phyloP scores from a whole-genome alignment of 148 eudicot genomes.

The Diospyros kaki region DNA sequence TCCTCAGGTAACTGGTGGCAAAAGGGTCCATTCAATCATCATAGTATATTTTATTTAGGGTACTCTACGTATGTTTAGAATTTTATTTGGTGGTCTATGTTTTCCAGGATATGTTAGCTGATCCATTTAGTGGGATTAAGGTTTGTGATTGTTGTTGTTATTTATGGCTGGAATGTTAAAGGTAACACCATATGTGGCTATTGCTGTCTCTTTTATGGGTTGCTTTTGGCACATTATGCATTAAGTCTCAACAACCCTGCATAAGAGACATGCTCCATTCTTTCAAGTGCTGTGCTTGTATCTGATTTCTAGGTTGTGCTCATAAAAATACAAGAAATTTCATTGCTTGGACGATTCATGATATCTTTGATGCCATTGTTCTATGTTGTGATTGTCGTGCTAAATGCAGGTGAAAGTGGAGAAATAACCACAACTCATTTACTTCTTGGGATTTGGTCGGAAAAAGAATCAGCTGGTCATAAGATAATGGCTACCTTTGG shows the following conservation, averaged over 20 bases:
- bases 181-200: background rate
- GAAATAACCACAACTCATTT: constrained; percentile 69
- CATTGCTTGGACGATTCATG: background rate
- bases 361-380: background rate
- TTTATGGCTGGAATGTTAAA: background rate
- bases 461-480: constrained; percentile 71
- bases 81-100: no score
- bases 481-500: constrained; percentile 62
- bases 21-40: background rate
- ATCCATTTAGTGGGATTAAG: no score
- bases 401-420: constrained; percentile 65
- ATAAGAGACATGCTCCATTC: background rate
- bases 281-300: background rate
- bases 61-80: background rate
- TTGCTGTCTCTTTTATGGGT: background rate
- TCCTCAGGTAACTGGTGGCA: background rate
- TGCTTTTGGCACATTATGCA: background rate
- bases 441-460: constrained; percentile 79
- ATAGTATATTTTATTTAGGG: background rate
- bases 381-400: background rate
- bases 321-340: background rate
- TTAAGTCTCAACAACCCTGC: background rate
- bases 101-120: no score
- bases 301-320: background rate
- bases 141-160: no score